Percentiles rank a stretch among this genome's conserved stretches.
Evolutionary conservation across 208 protist genomes (phyloP).

Genomic region (Trypanosoma avium): DNA sequence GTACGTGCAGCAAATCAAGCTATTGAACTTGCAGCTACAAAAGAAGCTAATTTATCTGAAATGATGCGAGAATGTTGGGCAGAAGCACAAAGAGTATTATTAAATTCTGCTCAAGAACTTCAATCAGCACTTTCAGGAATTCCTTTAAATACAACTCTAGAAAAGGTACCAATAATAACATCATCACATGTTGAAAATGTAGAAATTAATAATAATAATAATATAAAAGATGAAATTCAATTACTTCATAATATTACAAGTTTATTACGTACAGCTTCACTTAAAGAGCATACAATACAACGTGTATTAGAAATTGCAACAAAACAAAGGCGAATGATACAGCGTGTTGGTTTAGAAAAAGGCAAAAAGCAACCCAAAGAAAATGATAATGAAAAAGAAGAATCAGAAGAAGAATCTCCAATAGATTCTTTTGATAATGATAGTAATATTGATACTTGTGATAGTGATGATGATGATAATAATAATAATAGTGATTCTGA

Average conservation of each 20-base stretch:
- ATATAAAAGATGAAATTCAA: constrained; percentile 10
- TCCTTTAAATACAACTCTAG: not conserved
- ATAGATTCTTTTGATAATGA: constrained; percentile 17
- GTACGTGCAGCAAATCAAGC: constrained; percentile 34
- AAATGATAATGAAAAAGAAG: not conserved
- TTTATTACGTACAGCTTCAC: constrained; percentile 53
- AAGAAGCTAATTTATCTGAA: constrained; percentile 8
- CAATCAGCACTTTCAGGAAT: constrained; percentile 5
- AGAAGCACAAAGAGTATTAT: constrained; percentile 24
- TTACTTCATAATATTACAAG: constrained; percentile 42
- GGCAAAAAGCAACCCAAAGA: not conserved
- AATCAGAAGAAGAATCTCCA: not conserved
- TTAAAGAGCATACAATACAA: constrained; percentile 56
- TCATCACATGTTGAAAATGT: not conserved
- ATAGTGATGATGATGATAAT: constrained; percentile 28
- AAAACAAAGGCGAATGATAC: constrained; percentile 23
- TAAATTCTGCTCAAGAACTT: constrained; percentile 23
- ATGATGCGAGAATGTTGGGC: constrained; percentile 22
- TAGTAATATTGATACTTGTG: constrained; percentile 1
- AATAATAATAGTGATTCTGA: constrained; percentile 19
- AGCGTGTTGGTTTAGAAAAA: not conserved
- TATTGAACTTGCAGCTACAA: constrained; percentile 11
- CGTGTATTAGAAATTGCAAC: constrained; percentile 48
- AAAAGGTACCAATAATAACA: not conserved
- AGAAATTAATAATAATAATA: not conserved